These are phyloP conservation scores for Aureobasidium sp. DNA, from an alignment of 2,329 filamentous ascomycete species.

Conservation along the genomic window DNA sequence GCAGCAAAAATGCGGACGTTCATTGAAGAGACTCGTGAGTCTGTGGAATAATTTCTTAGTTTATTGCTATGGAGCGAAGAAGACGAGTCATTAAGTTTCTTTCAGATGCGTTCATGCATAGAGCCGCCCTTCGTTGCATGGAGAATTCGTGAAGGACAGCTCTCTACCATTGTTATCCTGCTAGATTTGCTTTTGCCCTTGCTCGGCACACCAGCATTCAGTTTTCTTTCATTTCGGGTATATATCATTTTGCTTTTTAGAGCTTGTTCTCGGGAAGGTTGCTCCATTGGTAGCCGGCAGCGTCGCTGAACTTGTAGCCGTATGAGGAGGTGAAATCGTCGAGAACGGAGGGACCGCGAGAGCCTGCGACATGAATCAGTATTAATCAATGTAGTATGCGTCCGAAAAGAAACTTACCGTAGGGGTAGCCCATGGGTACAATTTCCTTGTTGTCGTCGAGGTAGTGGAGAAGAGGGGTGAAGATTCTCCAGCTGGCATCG, in stretches of 20 bases:
- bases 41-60: not conserved
- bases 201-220: not conserved
- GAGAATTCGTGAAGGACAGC: conserved; percentile 1
- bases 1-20: not conserved
- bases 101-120: conserved; percentile 15
- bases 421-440: conserved; percentile 98
- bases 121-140: conserved; percentile 4
- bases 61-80: conserved; percentile 13
- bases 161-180: conserved; percentile 12
- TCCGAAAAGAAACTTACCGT: conserved; percentile 58
- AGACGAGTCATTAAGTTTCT: conserved; percentile 16
- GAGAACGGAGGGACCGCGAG: conserved; percentile 88
- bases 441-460: conserved; percentile 99
- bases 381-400: not conserved
- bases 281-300: conserved; percentile 92
- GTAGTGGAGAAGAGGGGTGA: conserved; percentile 95
- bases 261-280: conserved; percentile 67
- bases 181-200: not conserved
- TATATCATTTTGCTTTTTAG: conserved; percentile 39
- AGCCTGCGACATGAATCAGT: conserved; percentile 54
- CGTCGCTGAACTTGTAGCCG: conserved; percentile 98
- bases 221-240: conserved; percentile 10
- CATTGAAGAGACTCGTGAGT: not conserved
- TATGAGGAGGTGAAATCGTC: conserved; percentile 98
- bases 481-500: conserved; percentile 97